A percentile compares a stretch with the other conserved stretches of the same genome.
Evolutionary conservation across 2,329 filamentous ascomycete genomes (phyloP).

Genomic region (Cyclaneusma minus): DNA sequence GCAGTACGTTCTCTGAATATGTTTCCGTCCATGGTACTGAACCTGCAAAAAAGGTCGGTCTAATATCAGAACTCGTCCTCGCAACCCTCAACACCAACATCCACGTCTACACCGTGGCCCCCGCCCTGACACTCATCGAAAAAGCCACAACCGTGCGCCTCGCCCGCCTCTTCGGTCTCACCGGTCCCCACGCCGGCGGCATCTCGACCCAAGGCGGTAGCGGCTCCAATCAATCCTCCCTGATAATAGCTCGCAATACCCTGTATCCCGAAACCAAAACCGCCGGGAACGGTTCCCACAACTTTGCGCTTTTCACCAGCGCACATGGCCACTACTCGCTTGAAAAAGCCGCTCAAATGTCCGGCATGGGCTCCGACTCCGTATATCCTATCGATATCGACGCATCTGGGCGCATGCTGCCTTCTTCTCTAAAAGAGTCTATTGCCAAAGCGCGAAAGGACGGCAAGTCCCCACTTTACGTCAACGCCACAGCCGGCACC

Average conservation of each 20-base stretch:
- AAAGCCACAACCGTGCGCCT: constrained; percentile 63
- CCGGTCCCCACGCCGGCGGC: constrained; percentile 49
- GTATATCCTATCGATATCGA: constrained; percentile 69
- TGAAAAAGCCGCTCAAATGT: constrained; percentile 85
- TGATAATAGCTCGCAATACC: constrained; percentile 77
- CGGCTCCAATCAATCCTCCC: constrained; percentile 69
- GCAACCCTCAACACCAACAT: constrained; percentile 85
- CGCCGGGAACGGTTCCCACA: constrained; percentile 46
- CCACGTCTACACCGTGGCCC: constrained; percentile 89
- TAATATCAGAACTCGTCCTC: constrained; percentile 73
- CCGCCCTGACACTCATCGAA: constrained; percentile 74
- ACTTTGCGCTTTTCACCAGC: constrained; percentile 77
- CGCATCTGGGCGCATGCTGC: constrained; percentile 52
- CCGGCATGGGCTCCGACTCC: constrained; percentile 61
- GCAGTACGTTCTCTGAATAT: constrained; percentile 34
- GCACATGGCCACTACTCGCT: constrained; percentile 88
- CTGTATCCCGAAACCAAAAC: constrained; percentile 67
- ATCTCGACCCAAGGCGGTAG: constrained; percentile 64
- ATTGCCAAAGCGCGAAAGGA: constrained; percentile 44
- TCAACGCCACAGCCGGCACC: constrained; percentile 90
- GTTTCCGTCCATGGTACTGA: neutral
- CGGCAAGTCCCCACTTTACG: constrained; percentile 76
- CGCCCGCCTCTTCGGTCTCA: constrained; percentile 63
- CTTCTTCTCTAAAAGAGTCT: constrained; percentile 44
- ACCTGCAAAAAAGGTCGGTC: constrained; percentile 43